Percentiles rank a stretch among this genome's conserved stretches.
phyloP scores from a whole-genome alignment of 148 eudicot species.

The Persicaria tinctoria region DNA sequence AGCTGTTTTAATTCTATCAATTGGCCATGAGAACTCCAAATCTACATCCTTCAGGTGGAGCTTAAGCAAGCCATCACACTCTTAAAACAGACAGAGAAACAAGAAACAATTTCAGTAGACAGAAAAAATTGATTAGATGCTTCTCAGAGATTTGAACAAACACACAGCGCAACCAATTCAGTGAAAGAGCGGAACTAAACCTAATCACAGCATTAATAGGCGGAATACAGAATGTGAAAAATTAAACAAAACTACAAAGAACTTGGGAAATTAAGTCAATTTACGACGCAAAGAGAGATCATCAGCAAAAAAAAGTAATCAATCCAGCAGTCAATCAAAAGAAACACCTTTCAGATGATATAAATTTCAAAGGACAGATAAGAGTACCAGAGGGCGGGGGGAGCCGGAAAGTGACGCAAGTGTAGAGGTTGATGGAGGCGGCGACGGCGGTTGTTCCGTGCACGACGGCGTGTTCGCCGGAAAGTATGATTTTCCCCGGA shows the following conservation, averaged over 20 bases:
- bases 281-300: too few relatives aligned
- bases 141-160: neutral
- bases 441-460: constrained; percentile 93
- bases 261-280: neutral
- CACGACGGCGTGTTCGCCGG: constrained; percentile 97
- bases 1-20: constrained; percentile 49
- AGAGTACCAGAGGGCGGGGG: constrained; percentile 40
- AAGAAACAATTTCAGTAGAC: neutral
- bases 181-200: neutral
- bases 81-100: constrained; percentile 23
- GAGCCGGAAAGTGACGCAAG: constrained; percentile 50
- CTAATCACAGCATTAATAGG: neutral
- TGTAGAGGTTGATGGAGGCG: constrained; percentile 75
- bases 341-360: neutral
- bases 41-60: constrained; percentile 68
- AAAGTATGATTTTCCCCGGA: constrained; percentile 90
- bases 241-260: neutral
- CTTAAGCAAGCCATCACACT: constrained; percentile 44
- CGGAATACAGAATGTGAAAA: neutral
- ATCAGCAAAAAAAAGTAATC: neutral
- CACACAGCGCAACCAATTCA: neutral
- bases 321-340: neutral
- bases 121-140: neutral
- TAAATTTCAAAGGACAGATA: neutral
- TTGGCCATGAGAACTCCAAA: constrained; percentile 81